Evolutionary conservation across 2,329 filamentous ascomycete species (phyloP).

Genomic region (Ophiostoma pallidulum): DNA sequence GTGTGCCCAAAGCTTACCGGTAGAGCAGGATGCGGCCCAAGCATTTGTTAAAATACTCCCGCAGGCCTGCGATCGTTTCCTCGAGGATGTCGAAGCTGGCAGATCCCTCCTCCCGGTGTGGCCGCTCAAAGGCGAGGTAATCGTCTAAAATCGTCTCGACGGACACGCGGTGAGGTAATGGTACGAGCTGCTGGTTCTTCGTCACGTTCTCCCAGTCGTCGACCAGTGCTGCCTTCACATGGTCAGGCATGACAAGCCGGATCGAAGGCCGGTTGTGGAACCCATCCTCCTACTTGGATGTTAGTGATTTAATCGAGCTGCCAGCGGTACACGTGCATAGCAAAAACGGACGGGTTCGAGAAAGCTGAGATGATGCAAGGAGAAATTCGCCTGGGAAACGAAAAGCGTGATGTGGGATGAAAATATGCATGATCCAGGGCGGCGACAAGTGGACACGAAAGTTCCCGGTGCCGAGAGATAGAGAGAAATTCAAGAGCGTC

Average conservation of each 20-base stretch:
- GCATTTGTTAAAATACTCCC: constrained; percentile 88
- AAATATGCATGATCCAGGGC: no score
- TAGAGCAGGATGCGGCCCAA: constrained; percentile 86
- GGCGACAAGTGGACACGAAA: no score
- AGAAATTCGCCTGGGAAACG: no score
- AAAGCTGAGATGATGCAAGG: no score
- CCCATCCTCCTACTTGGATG: constrained; percentile 63
- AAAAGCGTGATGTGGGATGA: no score
- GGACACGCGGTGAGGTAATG: constrained; percentile 67
- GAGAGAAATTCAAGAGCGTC: no score
- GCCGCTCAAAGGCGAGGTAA: constrained; percentile 63
- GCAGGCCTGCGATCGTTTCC: constrained; percentile 76
- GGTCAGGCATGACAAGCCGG: constrained; percentile 76
- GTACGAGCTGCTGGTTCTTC: constrained; percentile 84
- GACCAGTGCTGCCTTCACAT: constrained; percentile 83
- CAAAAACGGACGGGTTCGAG: no score
- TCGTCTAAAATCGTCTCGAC: constrained; percentile 71
- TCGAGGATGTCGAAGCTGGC: constrained; percentile 78
- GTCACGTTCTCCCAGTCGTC: constrained; percentile 99
- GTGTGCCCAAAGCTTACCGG: no score
- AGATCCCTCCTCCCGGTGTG: constrained; percentile 54
- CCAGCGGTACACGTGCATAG: background rate
- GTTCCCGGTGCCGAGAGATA: no score
- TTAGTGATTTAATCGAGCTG: background rate
- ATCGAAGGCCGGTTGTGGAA: constrained; percentile 80